Evolutionary conservation across 2,329 filamentous ascomycete genomes (phyloP).

Genomic region (Aspergillus texensis): DNA sequence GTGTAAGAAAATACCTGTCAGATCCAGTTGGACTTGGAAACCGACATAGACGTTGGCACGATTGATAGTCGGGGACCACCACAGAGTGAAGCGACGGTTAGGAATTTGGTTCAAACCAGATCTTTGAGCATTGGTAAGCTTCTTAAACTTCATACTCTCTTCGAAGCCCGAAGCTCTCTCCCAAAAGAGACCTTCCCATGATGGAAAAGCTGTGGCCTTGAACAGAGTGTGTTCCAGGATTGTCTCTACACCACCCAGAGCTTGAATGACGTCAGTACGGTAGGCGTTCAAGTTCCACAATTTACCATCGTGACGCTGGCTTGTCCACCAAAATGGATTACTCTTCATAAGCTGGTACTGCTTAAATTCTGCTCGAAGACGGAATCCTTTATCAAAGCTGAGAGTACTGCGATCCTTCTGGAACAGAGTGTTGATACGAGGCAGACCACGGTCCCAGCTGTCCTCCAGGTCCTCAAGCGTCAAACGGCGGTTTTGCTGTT

Average conservation of each 20-base stretch:
- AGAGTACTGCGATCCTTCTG: constrained; percentile 97
- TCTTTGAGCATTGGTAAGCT: constrained; percentile 93
- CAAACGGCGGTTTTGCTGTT: constrained; percentile 92
- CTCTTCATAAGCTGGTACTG: constrained; percentile 98
- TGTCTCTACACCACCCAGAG: constrained; percentile 92
- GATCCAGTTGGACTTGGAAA: constrained; percentile 97
- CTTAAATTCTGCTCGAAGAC: constrained; percentile 94
- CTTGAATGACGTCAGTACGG: constrained; percentile 94
- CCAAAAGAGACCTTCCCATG: constrained; percentile 97
- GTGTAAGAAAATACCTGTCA: constrained; percentile 98
- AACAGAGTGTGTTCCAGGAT: constrained; percentile 97
- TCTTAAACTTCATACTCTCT: constrained; percentile 92
- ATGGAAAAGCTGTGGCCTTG: constrained; percentile 94
- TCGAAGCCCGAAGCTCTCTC: constrained; percentile 66
- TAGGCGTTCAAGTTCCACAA: constrained; percentile 97
- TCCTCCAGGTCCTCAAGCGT: constrained; percentile 97
- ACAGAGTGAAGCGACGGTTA: constrained; percentile 95
- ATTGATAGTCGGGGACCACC: constrained; percentile 96
- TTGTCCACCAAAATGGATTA: constrained; percentile 99
- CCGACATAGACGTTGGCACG: constrained; percentile 97
- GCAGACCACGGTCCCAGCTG: constrained; percentile 96
- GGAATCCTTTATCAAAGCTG: constrained; percentile 98
- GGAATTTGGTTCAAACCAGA: constrained; percentile 98
- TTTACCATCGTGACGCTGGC: constrained; percentile 94
- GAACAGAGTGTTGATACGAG: constrained; percentile 97